Evolutionary conservation across 2,329 filamentous ascomycete species (phyloP), one percentile per base, ranked within the genome.

Genomic region (Aspergillus proliferans): DNA sequence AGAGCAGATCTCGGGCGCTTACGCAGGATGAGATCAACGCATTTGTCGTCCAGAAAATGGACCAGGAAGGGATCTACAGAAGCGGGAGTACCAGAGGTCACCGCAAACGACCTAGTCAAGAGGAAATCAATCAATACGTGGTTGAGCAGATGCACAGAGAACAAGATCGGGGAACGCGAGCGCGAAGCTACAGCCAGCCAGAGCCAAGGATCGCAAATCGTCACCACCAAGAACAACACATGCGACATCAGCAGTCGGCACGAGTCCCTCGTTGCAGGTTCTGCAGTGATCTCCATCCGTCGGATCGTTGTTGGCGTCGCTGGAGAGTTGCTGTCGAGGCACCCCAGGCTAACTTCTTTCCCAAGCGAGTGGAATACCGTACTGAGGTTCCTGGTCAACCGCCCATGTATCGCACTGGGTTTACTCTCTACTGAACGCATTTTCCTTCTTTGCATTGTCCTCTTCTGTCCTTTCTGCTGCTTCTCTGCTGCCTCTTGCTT

Each of bases 121-220:
- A 61, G 46, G 57, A 63, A 46, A 63, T 63, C 48, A 64, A 62
- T 38, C 56, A 63, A 43, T 63, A 60, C 40, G 61, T 63, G 22
- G 51, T 60, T 6, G 55, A 53, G 8, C 59, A 64, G 44, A 63
- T 62, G 61, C 58, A 53, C 18, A 53, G 50, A 28, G 60, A 62
- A 34, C 52, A 58, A 15, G 58, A 62, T 43, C 49, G 48, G 6
- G 54, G 49, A 19, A 57, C 51, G 5, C 53, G 56, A 40, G 45
- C 28, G 22, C 47, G 55, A 39, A 58, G 57, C 40, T 44, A 57
- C n/a, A 61, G 57, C 39, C 58, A 60, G 40, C 58, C 59, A 10
- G 52, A 52, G 30, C 47, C 52, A 14, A 46, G 49, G 44, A 19
- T 26, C 12, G 49, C 48, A 33, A 26, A 24, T 15, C 49, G 46